phyloP scores from a whole-genome alignment of 495 filamentous ascomycete species.

The Aspergillus coremiiformis region DNA sequence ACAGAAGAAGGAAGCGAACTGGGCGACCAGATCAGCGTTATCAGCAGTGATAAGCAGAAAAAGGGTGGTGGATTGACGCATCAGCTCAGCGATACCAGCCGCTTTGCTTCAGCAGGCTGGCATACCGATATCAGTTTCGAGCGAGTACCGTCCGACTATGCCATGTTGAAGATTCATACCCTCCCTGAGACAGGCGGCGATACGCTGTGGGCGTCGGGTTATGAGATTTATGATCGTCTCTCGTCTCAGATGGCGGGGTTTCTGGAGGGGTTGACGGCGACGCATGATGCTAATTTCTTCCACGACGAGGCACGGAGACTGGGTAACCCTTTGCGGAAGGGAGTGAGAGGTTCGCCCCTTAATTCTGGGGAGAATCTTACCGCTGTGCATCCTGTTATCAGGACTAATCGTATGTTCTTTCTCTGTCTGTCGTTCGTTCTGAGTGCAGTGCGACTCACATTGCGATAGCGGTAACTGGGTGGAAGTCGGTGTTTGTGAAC shows the following conservation, averaged over 20 bases:
- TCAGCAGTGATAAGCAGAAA: slow-evolving; percentile 34
- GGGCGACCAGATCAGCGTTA: slow-evolving; percentile 33
- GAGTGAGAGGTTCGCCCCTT: slow-evolving; percentile 38
- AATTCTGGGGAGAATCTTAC: slow-evolving; percentile 55
- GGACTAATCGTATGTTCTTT: slow-evolving; percentile 54
- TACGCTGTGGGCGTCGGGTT: slow-evolving; percentile 40
- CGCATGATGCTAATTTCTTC: slow-evolving; percentile 49
- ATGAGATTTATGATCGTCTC: slow-evolving; percentile 57
- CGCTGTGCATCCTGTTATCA: slow-evolving; percentile 62
- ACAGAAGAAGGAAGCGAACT: slow-evolving; percentile 32
- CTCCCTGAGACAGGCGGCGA: slow-evolving; percentile 69
- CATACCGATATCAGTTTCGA: slow-evolving; percentile 68
- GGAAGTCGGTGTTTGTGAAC: slow-evolving; percentile 64
- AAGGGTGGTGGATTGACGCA: slow-evolving; percentile 30
- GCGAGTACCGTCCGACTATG: slow-evolving; percentile 58
- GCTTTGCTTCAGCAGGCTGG: slow-evolving; percentile 43
- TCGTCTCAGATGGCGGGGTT: slow-evolving; percentile 54
- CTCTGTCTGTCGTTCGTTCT: neutral
- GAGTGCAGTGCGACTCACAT: neutral
- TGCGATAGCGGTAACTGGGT: slow-evolving; percentile 56
- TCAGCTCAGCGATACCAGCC: slow-evolving; percentile 26
- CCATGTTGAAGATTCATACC: slow-evolving; percentile 49
- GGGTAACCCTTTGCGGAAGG: slow-evolving; percentile 21
- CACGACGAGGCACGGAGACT: slow-evolving; percentile 26
- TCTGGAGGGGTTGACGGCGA: slow-evolving; percentile 59